These are phyloP conservation scores for Dryas integrifolia DNA, from an alignment of 331 rosid species.

Conservation along the genomic window DNA sequence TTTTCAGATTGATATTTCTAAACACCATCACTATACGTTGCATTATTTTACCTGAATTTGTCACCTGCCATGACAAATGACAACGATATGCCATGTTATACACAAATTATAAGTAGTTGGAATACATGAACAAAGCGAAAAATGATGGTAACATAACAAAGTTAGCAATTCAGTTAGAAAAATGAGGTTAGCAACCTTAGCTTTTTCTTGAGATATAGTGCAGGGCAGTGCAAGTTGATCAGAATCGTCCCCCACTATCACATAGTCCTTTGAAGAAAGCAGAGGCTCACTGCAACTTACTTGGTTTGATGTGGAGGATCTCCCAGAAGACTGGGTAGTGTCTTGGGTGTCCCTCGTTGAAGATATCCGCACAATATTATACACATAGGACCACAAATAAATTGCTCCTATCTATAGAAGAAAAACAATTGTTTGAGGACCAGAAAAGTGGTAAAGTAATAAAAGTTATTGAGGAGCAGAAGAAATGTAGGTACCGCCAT, in stretches of 20 bases:
- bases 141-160: background rate
- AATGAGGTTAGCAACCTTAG: slow-evolving; percentile 25
- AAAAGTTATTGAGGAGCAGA: background rate
- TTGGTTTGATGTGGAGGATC: slow-evolving; percentile 14
- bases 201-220: slow-evolving; percentile 3
- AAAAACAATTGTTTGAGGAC: background rate
- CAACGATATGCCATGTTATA: background rate
- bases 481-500: slow-evolving; percentile 58
- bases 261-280: slow-evolving; percentile 31
- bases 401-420: slow-evolving; percentile 62
- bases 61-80: slow-evolving; percentile 27
- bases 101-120: background rate
- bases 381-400: slow-evolving; percentile 76
- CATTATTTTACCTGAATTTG: slow-evolving; percentile 18
- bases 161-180: too few species aligned
- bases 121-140: too few species aligned
- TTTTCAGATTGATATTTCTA: slow-evolving; percentile 34
- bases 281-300: slow-evolving; percentile 27
- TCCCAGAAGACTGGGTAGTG: slow-evolving; percentile 10
- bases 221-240: slow-evolving; percentile 24
- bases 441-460: background rate
- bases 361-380: slow-evolving; percentile 69
- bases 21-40: slow-evolving; percentile 14
- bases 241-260: slow-evolving; percentile 9
- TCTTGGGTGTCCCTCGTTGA: slow-evolving; percentile 25